A percentile compares a stretch with the other conserved stretches of the same genome.
phyloP scores from a whole-genome alignment of 1,284 basidiomycete species.

The Apiotrichum domesticum region DNA sequence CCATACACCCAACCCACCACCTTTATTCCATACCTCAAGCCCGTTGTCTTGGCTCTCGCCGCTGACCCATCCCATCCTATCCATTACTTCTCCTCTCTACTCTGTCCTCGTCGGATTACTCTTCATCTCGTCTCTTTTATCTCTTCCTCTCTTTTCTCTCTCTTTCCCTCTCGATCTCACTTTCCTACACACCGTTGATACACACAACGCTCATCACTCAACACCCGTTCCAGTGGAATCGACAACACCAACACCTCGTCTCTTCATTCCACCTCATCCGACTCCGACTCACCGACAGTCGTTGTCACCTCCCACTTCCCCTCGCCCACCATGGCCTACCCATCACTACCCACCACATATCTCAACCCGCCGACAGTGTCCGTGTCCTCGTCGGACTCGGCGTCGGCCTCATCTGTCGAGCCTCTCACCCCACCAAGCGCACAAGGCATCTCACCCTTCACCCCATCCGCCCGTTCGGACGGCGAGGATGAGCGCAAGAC shows the following conservation, averaged over 20 bases:
- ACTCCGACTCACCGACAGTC: background rate
- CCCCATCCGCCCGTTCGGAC: constrained; percentile 3
- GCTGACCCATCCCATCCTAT: background rate
- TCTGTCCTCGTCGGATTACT: background rate
- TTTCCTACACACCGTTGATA: background rate
- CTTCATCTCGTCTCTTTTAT: background rate
- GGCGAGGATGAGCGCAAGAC: constrained; percentile 12
- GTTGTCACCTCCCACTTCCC: background rate
- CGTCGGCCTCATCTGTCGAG: constrained; percentile 22
- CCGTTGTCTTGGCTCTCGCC: no score
- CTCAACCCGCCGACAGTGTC: constrained; percentile 18
- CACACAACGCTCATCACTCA: background rate
- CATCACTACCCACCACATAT: constrained; percentile 19
- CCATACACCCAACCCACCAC: no score
- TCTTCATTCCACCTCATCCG: background rate
- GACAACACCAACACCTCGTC: background rate
- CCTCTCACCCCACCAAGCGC: constrained; percentile 28
- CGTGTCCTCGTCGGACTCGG: constrained; percentile 20
- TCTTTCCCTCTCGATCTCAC: no score
- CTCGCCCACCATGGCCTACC: constrained; percentile 18
- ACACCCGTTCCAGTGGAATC: no score
- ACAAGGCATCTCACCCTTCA: constrained; percentile 3
- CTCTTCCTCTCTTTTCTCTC: no score
- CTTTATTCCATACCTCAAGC: no score
- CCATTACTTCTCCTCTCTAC: background rate